Evolutionary conservation across 805 yeast species (phyloP), one percentile per base, ranked within the genome.

Genomic region (Kodamaea kaohsiungensis): DNA sequence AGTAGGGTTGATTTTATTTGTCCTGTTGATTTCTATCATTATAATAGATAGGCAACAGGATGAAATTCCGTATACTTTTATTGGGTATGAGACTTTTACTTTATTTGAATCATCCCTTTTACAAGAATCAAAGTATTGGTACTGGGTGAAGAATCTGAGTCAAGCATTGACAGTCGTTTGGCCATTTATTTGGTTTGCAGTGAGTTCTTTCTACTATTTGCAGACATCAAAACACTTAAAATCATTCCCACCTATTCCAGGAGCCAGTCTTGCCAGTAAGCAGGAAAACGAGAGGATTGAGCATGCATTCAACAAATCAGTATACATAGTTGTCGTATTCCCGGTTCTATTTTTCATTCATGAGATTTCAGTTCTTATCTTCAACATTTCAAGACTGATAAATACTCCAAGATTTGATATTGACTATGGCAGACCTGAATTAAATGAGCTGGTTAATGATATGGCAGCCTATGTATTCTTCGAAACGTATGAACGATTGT

Each of bases 171-270:
- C 25, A 10, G 2, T 40, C 17, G 13, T 19, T 15, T 39, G 6
- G 16, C 53, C 55, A 9, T 9, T 56, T 8, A 49, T 53, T 8
- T 60, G 63, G 64, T 49, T 54, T 27, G 42, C 61, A 4, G 46
- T 54, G 7, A 46, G 64, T 3, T 30, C 67, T 1, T 46, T 54
- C 3, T 60, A 56, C 46, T 68, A 66, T 43, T 61, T 62, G 51
- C 57, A 56, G 48, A 69, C 73, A 6, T 58, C 59, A 40, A 65
- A 59, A 49, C 50, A 56, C 22, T 60, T 69, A n/a, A 52, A 59
- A 7, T 61, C 59, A 30, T 65, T 64, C 56, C 69, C 72, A 2
- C 70, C 71, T n/a, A 58, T 58, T 43, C 15, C 61, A 1, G 27
- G 56, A 8, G 48, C 59, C 25, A 40, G 22, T 40, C 10, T 7